Evolutionary conservation across 208 protist genomes (phyloP).

Genomic region (Acanthamoeba castellanii): DNA sequence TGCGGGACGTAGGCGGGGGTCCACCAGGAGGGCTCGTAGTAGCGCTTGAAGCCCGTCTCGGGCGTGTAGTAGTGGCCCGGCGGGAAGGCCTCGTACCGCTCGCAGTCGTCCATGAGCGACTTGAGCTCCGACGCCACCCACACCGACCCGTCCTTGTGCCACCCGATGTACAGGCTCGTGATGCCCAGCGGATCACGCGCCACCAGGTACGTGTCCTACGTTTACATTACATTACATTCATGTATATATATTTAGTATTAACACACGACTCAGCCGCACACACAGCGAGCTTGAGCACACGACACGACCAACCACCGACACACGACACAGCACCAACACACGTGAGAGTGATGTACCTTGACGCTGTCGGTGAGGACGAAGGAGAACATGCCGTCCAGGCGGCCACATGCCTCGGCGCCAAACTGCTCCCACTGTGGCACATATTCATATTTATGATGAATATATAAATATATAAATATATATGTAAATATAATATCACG

Average conservation of each 20-base stretch:
- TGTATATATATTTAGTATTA: neutral
- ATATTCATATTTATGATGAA: neutral
- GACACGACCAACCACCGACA: too few species aligned
- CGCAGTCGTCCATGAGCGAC: slow-evolving; percentile 89
- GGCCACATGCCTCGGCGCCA: slow-evolving; percentile 83
- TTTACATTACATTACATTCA: neutral
- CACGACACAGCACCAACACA: neutral
- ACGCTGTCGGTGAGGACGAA: slow-evolving; percentile 89
- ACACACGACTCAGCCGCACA: neutral
- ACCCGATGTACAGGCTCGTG: slow-evolving; percentile 83
- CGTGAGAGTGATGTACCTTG: slow-evolving; percentile 15
- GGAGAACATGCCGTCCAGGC: slow-evolving; percentile 89
- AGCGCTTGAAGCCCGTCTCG: slow-evolving; percentile 78
- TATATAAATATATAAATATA: too few species aligned
- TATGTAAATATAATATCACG: neutral
- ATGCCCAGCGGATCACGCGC: slow-evolving; percentile 93
- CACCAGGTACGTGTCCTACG: slow-evolving; percentile 85
- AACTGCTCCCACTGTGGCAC: slow-evolving; percentile 83
- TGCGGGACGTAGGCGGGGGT: slow-evolving; percentile 49
- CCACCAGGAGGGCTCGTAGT: slow-evolving; percentile 79
- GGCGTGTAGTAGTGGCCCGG: slow-evolving; percentile 89
- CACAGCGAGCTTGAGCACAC: neutral
- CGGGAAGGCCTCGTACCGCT: slow-evolving; percentile 88
- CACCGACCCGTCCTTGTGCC: slow-evolving; percentile 87
- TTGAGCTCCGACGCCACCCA: slow-evolving; percentile 93